These are phyloP conservation scores for Arthrinium phaeospermum DNA, from an alignment of 2,329 filamentous ascomycete genomes.

Conservation along the genomic window DNA sequence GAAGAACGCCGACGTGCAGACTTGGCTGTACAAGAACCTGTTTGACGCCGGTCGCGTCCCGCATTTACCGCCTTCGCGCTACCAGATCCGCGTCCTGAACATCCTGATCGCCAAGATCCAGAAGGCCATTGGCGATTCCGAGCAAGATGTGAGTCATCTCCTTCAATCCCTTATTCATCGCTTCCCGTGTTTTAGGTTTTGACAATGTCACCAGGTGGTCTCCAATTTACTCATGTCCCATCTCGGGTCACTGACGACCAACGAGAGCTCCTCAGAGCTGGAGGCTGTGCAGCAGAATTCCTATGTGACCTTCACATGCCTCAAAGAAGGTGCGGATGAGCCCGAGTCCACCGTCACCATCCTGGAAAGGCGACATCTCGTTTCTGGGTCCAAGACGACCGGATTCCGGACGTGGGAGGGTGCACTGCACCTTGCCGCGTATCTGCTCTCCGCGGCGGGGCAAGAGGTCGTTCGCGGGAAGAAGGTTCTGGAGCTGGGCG, in stretches of 20 bases:
- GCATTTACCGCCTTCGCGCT: conserved; percentile 61
- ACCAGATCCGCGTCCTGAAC: conserved; percentile 66
- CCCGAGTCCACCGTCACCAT: conserved; percentile 52
- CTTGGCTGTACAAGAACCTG: conserved; percentile 57
- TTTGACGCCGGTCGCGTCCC: conserved; percentile 56
- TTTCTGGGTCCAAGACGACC: conserved; percentile 64
- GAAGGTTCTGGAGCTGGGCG: conserved; percentile 67
- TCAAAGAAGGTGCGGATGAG: conserved; percentile 27
- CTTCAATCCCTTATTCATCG: background rate
- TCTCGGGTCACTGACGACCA: conserved; percentile 57
- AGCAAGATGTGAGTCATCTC: background rate
- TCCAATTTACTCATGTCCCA: conserved; percentile 64
- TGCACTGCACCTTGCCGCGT: conserved; percentile 67
- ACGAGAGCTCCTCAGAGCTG: conserved; percentile 39
- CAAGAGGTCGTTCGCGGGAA: conserved; percentile 53
- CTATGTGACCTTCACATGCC: conserved; percentile 65
- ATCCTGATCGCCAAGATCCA: conserved; percentile 49
- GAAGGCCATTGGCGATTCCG: background rate
- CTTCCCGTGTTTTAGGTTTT: too few species aligned
- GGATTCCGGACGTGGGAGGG: conserved; percentile 75
- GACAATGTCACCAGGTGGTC: conserved; percentile 56
- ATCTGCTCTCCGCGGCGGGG: conserved; percentile 55
- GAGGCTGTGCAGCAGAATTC: conserved; percentile 61
- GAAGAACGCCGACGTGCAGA: conserved; percentile 34
- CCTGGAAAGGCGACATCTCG: conserved; percentile 58